These are phyloP conservation scores for Fusarium nygamai DNA, from an alignment of 2,329 filamentous ascomycete species.

Conservation along the genomic window DNA sequence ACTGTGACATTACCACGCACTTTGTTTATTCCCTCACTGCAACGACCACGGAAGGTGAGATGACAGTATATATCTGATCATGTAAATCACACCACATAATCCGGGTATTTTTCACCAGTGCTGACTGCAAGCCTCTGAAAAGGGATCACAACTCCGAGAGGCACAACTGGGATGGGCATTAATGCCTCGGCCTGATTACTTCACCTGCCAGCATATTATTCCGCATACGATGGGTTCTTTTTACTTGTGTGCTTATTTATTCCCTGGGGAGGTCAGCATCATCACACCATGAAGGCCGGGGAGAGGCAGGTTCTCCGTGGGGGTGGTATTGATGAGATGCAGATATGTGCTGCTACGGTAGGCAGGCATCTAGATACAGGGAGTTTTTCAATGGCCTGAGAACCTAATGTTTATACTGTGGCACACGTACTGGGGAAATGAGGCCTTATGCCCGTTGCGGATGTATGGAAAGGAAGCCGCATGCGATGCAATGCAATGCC, in stretches of 20 bases:
- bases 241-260: conserved; percentile 14
- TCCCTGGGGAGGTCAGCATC: conserved; percentile 23
- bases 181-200: conserved; percentile 20
- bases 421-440: conserved; percentile 6
- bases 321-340: conserved; percentile 24
- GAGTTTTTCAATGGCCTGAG: neutral
- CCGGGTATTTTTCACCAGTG: neutral
- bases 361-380: neutral
- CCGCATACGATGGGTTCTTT: conserved; percentile 12
- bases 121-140: conserved; percentile 19
- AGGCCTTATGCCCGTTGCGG: conserved; percentile 19
- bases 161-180: conserved; percentile 2
- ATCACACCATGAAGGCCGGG: conserved; percentile 28
- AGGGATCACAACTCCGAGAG: conserved; percentile 28
- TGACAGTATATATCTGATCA: neutral
- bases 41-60: neutral
- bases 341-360: neutral
- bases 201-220: neutral
- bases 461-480: conserved; percentile 7
- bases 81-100: conserved; percentile 4
- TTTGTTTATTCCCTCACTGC: neutral
- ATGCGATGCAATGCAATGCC: conserved; percentile 1
- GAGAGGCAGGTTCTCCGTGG: conserved; percentile 11
- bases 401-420: neutral
- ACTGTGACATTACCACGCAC: neutral